These are phyloP conservation scores for Rhizodiscina lignyota DNA, from an alignment of 495 filamentous ascomycete genomes.

Conservation along the genomic window DNA sequence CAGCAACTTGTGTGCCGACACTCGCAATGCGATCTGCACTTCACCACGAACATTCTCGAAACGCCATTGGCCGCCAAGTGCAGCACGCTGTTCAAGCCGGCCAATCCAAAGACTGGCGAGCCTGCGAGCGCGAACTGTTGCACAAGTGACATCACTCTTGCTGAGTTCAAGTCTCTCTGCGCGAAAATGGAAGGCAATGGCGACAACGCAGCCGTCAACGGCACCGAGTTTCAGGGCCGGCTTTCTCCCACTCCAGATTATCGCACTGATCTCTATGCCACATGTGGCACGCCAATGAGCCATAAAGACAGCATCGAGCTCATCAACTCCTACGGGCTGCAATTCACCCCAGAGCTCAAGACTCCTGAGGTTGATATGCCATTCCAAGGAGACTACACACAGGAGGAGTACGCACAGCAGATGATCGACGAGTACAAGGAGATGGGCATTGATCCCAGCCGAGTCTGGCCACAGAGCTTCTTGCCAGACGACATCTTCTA, in stretches of 20 bases:
- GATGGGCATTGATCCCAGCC: slow-evolving; percentile 31
- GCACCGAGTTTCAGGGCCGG: slow-evolving; percentile 32
- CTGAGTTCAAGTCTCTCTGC: slow-evolving; percentile 42
- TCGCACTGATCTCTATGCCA: slow-evolving; percentile 41
- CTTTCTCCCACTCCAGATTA: slow-evolving; percentile 34
- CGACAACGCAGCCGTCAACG: slow-evolving; percentile 31
- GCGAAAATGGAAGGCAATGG: slow-evolving; percentile 46
- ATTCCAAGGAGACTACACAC: slow-evolving; percentile 40
- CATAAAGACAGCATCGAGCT: slow-evolving; percentile 36
- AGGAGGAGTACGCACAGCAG: slow-evolving; percentile 38
- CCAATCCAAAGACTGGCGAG: slow-evolving; percentile 15
- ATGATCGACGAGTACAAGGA: slow-evolving; percentile 40
- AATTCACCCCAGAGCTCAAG: slow-evolving; percentile 48
- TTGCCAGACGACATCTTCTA: slow-evolving; percentile 40
- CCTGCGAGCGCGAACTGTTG: slow-evolving; percentile 39
- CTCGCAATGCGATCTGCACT: slow-evolving; percentile 45
- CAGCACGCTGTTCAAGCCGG: slow-evolving; percentile 39
- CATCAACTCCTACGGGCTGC: slow-evolving; percentile 30
- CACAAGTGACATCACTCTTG: slow-evolving; percentile 44
- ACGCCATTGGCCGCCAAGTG: slow-evolving; percentile 39
- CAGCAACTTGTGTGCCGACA: slow-evolving; percentile 44
- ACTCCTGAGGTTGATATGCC: slow-evolving; percentile 41
- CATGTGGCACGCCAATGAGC: slow-evolving; percentile 35
- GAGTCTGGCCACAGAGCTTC: slow-evolving; percentile 45
- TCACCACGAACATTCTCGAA: slow-evolving; percentile 43